phyloP scores from a whole-genome alignment of 306 rosid species.

The Quercus ilex region DNA sequence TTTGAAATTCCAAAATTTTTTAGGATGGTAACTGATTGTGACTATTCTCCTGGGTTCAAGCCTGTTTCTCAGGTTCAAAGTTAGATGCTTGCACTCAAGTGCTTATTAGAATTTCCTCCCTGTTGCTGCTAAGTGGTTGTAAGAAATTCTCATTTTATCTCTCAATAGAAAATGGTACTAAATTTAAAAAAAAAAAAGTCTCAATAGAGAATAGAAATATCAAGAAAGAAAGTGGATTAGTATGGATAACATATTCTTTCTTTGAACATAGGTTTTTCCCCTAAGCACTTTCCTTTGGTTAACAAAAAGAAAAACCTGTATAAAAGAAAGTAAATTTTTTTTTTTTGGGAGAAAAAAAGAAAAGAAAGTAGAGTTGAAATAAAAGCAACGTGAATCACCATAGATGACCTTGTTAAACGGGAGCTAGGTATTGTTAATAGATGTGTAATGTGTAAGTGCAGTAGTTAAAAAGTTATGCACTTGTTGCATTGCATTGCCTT shows the following conservation, averaged over 20 bases:
- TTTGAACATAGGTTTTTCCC: not conserved
- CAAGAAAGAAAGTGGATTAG: not conserved
- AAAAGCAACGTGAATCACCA: too few species aligned
- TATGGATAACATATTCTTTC: not conserved
- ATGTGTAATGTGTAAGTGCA: too few species aligned
- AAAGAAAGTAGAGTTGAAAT: too few species aligned
- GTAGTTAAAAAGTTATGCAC: too few species aligned
- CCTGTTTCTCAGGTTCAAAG: not conserved
- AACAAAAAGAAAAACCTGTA: not conserved
- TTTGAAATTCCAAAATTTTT: too few species aligned
- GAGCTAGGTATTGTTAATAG: too few species aligned
- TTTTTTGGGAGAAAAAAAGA: too few species aligned
- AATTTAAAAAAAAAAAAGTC: not conserved
- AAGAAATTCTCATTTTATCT: not conserved
- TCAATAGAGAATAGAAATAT: not conserved
- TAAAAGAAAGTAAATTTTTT: too few species aligned
- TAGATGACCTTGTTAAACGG: too few species aligned
- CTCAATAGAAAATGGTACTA: too few species aligned
- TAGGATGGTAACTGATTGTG: not conserved
- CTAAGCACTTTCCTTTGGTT: not conserved
- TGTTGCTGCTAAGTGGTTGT: not conserved
- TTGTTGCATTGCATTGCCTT: too few species aligned
- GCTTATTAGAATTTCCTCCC: not conserved
- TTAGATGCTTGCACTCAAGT: not conserved
- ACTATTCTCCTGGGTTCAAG: not conserved